A percentile compares a stretch with the other conserved stretches of the same genome.
These are phyloP conservation scores for Termitomyces sp. DNA, from an alignment of 768 basidiomycete species.

Conservation along the genomic window DNA sequence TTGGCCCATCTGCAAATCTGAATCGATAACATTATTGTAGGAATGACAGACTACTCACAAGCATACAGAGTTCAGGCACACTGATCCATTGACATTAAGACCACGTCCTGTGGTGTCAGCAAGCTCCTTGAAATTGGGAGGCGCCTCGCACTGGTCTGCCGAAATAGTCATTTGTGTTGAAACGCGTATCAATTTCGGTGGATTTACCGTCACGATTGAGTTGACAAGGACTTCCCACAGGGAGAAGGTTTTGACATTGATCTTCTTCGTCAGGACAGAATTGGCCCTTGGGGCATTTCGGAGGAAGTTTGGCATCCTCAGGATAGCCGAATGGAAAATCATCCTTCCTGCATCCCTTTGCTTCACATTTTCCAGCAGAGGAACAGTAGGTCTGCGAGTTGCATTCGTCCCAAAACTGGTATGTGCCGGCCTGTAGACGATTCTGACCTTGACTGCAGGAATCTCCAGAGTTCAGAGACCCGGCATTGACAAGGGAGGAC, in stretches of 20 bases:
- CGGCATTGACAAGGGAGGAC: constrained; percentile 35
- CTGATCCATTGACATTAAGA: constrained; percentile 74
- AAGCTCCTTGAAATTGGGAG: constrained; percentile 59
- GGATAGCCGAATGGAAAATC: constrained; percentile 72
- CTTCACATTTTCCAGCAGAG: constrained; percentile 45
- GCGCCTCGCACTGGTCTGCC: constrained; percentile 71
- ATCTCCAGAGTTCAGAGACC: constrained; percentile 37
- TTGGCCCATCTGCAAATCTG: constrained; percentile 64
- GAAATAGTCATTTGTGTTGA: background rate
- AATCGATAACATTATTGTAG: background rate
- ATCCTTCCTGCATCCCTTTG: constrained; percentile 69
- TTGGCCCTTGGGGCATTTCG: constrained; percentile 50
- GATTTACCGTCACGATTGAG: constrained; percentile 77
- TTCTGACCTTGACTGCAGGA: constrained; percentile 52
- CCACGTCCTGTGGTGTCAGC: constrained; percentile 61
- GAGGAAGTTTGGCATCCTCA: constrained; percentile 41
- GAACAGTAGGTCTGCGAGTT: constrained; percentile 66
- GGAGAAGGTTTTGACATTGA: constrained; percentile 52
- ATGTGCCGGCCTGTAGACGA: constrained; percentile 71
- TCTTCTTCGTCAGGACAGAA: constrained; percentile 88
- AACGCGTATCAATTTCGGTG: background rate
- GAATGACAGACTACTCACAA: constrained; percentile 50
- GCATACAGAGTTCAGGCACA: constrained; percentile 82
- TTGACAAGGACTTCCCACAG: constrained; percentile 69
- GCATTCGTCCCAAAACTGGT: constrained; percentile 77